Evolutionary conservation across 1,284 basidiomycete species (phyloP).

Genomic region (Fomitopsis palustris): DNA sequence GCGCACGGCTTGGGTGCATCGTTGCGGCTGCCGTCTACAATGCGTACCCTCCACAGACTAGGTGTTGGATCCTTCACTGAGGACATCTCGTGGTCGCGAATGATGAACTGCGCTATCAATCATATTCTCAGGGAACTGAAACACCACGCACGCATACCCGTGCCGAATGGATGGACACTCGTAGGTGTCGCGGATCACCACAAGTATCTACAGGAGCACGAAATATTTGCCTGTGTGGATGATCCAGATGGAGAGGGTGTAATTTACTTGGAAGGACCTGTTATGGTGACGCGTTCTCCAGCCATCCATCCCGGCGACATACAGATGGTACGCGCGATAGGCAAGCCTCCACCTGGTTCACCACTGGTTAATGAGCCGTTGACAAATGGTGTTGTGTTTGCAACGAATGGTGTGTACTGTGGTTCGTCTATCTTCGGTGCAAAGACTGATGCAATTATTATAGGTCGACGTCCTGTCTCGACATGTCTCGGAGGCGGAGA

Average conservation of each 20-base stretch:
- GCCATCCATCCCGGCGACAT: slow-evolving; percentile 70
- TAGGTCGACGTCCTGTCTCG: slow-evolving; percentile 57
- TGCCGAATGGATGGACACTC: slow-evolving; percentile 57
- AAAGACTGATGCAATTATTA: neutral
- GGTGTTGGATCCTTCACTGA: slow-evolving; percentile 24
- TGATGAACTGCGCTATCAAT: slow-evolving; percentile 50
- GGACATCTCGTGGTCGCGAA: slow-evolving; percentile 48
- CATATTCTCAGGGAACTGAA: slow-evolving; percentile 66
- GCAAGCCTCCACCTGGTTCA: slow-evolving; percentile 46
- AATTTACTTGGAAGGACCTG: slow-evolving; percentile 50
- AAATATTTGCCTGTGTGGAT: slow-evolving; percentile 59
- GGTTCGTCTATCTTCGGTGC: neutral
- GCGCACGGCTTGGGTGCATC: slow-evolving; percentile 39
- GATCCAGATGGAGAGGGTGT: slow-evolving; percentile 29
- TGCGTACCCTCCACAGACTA: slow-evolving; percentile 36
- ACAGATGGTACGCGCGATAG: slow-evolving; percentile 57
- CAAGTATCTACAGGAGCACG: slow-evolving; percentile 41
- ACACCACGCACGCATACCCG: slow-evolving; percentile 62
- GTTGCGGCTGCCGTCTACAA: slow-evolving; percentile 36
- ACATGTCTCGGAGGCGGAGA: slow-evolving; percentile 65
- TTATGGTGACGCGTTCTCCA: slow-evolving; percentile 61
- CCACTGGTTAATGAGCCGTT: slow-evolving; percentile 48
- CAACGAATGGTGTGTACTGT: slow-evolving; percentile 39
- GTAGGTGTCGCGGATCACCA: slow-evolving; percentile 69
- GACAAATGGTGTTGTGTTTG: slow-evolving; percentile 57